These are phyloP conservation scores for Schizosaccharomyces lindneri DNA, from an alignment of 805 yeast species.

Conservation along the genomic window DNA sequence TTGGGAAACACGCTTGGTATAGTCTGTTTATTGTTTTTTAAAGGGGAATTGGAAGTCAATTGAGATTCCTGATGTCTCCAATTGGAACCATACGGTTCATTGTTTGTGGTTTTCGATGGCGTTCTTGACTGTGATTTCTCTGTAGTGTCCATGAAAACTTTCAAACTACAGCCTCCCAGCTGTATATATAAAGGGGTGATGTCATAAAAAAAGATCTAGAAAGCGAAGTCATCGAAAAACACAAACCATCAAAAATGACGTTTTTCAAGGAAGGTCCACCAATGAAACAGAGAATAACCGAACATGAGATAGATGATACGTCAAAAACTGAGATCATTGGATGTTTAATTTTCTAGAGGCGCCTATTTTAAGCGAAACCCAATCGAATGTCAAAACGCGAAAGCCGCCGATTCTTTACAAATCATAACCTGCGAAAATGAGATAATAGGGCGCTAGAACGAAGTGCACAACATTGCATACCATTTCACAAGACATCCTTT, in stretches of 20 bases:
- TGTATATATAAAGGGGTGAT: neutral
- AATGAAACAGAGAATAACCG: neutral
- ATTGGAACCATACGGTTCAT: neutral
- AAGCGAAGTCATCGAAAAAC: neutral
- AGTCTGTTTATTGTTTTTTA: neutral
- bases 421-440: no score
- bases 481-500: no score
- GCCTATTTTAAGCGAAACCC: neutral
- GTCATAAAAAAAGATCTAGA: neutral
- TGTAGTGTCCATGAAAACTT: neutral
- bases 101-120: neutral
- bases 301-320: neutral
- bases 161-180: neutral
- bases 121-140: neutral
- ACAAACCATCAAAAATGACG: neutral
- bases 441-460: no score
- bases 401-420: neutral
- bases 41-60: neutral
- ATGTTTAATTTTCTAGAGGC: neutral
- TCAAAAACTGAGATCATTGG: no score
- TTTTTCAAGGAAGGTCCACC: neutral
- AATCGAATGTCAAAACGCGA: neutral
- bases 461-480: no score
- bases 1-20: neutral
- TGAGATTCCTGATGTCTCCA: neutral